phyloP scores from a whole-genome alignment of 768 basidiomycete genomes.

The Agaricus blazei region DNA sequence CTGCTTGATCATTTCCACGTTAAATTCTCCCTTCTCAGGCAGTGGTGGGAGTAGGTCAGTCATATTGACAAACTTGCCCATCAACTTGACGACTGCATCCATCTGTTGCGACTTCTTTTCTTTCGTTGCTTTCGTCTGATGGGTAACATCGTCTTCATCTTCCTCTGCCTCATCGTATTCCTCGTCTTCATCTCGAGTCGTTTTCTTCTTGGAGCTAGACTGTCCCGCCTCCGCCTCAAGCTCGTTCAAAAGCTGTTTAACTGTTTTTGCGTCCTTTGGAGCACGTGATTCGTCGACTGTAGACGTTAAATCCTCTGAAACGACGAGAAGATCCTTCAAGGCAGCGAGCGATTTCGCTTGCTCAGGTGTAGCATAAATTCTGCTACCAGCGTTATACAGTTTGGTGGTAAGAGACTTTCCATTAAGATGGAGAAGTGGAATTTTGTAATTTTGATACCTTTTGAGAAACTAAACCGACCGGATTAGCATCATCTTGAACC shows the following conservation, averaged over 20 bases:
- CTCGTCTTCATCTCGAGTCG: conserved; percentile 14
- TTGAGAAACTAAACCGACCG: conserved; percentile 50
- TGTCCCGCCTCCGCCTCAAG: neutral
- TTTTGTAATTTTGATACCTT: conserved; percentile 69
- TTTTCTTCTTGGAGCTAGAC: conserved; percentile 10
- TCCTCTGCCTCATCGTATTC: conserved; percentile 13
- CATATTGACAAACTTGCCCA: conserved; percentile 69
- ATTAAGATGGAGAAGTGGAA: conserved; percentile 50
- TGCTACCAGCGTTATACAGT: conserved; percentile 39
- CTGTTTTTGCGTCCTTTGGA: conserved; percentile 3
- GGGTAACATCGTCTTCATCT: conserved; percentile 1
- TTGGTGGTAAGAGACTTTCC: conserved; percentile 26
- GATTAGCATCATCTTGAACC: neutral
- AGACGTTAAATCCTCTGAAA: conserved; percentile 30
- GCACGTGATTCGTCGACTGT: conserved; percentile 24
- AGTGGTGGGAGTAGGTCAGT: conserved; percentile 73
- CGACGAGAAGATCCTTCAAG: conserved; percentile 29
- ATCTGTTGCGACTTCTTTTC: conserved; percentile 10
- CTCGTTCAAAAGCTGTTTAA: conserved; percentile 5
- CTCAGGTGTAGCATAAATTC: conserved; percentile 35
- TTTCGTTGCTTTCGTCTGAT: conserved; percentile 1
- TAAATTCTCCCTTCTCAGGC: conserved; percentile 82
- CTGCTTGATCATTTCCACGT: conserved; percentile 75
- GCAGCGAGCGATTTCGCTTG: conserved; percentile 28
- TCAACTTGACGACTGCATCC: conserved; percentile 15